These are phyloP conservation scores for Penicillium sp. DNA, from an alignment of 2,329 filamentous ascomycete genomes.

Conservation along the genomic window DNA sequence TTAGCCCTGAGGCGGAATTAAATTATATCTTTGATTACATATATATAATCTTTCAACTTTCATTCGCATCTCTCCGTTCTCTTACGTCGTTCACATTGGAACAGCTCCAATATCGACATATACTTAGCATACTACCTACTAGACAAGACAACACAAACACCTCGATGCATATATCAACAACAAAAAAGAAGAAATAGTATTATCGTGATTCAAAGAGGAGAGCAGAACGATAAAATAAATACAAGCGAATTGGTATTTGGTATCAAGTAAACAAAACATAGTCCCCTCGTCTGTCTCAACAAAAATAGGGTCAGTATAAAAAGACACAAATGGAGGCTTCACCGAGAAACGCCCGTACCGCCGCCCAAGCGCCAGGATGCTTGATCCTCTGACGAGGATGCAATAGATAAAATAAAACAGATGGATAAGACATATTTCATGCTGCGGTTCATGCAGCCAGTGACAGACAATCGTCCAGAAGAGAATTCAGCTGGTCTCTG, in stretches of 20 bases:
- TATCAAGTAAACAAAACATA: not conserved
- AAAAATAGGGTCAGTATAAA: not conserved
- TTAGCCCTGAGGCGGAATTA: not conserved
- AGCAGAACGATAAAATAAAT: not conserved
- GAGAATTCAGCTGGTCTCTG: slow-evolving; percentile 33
- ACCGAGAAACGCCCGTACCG: not conserved
- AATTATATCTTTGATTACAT: not conserved
- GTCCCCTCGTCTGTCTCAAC: not conserved
- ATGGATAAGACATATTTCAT: not conserved
- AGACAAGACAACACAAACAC: slow-evolving; percentile 19
- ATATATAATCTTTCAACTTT: too few species aligned
- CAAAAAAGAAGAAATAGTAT: not conserved
- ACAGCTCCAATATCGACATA: too few species aligned
- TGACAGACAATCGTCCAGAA: slow-evolving; percentile 41
- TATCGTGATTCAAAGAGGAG: too few species aligned
- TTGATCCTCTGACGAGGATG: not conserved
- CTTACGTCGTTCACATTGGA: too few species aligned
- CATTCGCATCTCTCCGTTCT: too few species aligned
- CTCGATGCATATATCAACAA: slow-evolving; percentile 23
- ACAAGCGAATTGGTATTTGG: not conserved
- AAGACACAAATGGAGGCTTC: not conserved
- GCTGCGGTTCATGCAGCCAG: slow-evolving; percentile 39
- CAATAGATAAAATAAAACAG: not conserved
- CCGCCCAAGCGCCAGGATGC: not conserved
- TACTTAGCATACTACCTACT: not conserved